These are phyloP conservation scores for Camelina neglecta DNA, from an alignment of 345 rosid species.

Conservation along the genomic window DNA sequence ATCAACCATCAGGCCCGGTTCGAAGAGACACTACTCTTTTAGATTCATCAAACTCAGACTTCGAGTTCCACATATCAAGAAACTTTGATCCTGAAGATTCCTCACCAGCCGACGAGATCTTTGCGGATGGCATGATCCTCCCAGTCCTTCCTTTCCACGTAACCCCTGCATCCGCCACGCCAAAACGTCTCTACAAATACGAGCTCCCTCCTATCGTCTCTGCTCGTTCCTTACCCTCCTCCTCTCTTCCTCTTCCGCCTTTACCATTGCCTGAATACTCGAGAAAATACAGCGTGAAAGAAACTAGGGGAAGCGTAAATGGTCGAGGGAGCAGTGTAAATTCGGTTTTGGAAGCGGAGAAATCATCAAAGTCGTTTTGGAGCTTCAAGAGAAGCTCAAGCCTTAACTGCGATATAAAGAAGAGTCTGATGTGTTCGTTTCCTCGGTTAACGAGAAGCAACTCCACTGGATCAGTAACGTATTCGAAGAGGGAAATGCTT, in stretches of 20 bases:
- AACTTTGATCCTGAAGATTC: conserved; percentile 49
- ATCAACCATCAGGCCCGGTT: conserved; percentile 23
- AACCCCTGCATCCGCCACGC: conserved; percentile 21
- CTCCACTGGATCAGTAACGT: conserved; percentile 65
- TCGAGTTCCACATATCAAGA: conserved; percentile 66
- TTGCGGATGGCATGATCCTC: conserved; percentile 76
- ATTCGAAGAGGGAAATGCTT: conserved; percentile 42
- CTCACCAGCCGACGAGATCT: conserved; percentile 78
- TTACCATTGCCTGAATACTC: conserved; percentile 28
- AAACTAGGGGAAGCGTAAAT: conserved; percentile 13
- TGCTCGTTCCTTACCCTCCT: conserved; percentile 43
- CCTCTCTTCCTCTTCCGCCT: conserved; percentile 49
- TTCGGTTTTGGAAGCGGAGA: conserved; percentile 45
- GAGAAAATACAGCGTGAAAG: conserved; percentile 39
- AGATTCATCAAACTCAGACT: conserved; percentile 64
- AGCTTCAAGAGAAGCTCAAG: conserved; percentile 80
- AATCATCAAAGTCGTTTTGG: conserved; percentile 70
- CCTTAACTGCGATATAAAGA: conserved; percentile 62
- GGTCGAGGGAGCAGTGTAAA: conserved; percentile 17
- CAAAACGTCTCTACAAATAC: conserved; percentile 40
- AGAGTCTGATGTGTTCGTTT: conserved; percentile 58
- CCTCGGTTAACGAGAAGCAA: conserved; percentile 70
- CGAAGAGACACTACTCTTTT: conserved; percentile 53
- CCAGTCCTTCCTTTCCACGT: conserved; percentile 52
- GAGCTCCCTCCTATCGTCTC: conserved; percentile 45